Base-by-base conservation (phyloP, 176 grass and related monocot species). In the Oryza coarctata region DNA sequence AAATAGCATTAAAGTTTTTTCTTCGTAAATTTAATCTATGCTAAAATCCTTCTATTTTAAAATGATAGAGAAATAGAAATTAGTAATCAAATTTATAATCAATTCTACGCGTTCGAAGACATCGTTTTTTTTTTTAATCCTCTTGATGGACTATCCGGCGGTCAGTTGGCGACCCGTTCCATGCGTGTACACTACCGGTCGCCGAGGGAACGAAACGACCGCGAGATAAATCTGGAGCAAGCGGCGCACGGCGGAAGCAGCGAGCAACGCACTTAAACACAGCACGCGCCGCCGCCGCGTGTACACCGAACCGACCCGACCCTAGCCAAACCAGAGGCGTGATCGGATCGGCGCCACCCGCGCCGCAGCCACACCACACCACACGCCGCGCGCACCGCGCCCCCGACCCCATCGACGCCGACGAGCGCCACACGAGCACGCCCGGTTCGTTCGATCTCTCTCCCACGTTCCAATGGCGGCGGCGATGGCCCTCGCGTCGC, bases 391-490 rank as follows among this genome's bases (percentile, higher is more conserved):
- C 70, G 65, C 65, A 65, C 72, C 22, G 39, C 71, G 15, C 77
- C 55, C 32, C 40, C 71, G 15, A 78, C 57, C 40, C 72, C 39
- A 78, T 10, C 75, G 35, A 3, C 78, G 87, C 78, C 82, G 87
- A 81, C 70, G 82, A 87, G 78, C 43, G 20, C 52, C 52, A 73
- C 71, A 12, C 15, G 41, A 73, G 9, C 6, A 73, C 14, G 26
- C 70, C 70, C 25, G 17, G 13, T 12, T 7, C 39, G 9, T 18
- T 23, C 77, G 20, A 28, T 23, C 55, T 58, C 55, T 58, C 49
- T 8, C 3, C 52, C 8, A 3, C 55, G 22, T 50, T 10, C 27
- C 84, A 80, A 75, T 81, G 87, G 73, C 83, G 77, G 73, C 83
- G 88, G 83, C 66, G 18, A 70, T n/a, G 38, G 8, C 13, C n/a